Evolutionary conservation across 208 protist genomes (phyloP).

Genomic region (Leishmania tropica): DNA sequence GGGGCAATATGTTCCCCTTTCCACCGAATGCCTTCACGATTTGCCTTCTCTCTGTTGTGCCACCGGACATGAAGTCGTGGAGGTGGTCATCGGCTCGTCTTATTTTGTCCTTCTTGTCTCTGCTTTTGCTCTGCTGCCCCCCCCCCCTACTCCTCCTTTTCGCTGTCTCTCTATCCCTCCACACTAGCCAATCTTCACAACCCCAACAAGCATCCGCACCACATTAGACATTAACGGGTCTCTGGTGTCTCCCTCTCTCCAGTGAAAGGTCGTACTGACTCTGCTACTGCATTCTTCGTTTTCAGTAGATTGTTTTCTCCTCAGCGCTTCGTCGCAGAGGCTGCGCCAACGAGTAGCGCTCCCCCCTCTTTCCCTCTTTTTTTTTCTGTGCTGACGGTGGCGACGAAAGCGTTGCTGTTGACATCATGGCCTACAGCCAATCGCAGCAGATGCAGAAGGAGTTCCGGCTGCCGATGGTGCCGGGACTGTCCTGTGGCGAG

Average conservation of each 20-base stretch:
- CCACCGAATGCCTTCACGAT: neutral
- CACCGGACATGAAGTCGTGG: neutral
- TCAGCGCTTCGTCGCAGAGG: neutral
- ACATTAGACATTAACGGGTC: neutral
- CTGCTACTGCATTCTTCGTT: neutral
- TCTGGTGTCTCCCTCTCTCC: neutral
- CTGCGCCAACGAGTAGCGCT: neutral
- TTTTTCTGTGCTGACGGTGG: neutral
- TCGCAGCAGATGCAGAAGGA: constrained; percentile 89
- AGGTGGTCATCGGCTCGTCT: neutral
- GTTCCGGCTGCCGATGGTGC: constrained; percentile 91
- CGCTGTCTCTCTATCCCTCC: neutral
- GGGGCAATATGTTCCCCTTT: neutral
- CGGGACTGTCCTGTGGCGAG: constrained; percentile 84
- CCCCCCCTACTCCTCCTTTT: neutral
- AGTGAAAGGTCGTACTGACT: too few species aligned
- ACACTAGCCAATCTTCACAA: neutral
- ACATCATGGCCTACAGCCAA: constrained; percentile 64
- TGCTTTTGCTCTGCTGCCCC: neutral
- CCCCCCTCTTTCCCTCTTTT: neutral
- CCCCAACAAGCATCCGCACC: neutral
- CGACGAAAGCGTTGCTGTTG: neutral
- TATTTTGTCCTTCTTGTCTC: neutral
- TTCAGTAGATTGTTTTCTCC: neutral
- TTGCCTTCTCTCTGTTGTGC: neutral